phyloP scores from a whole-genome alignment of 352 stramenopile species.

The Pseudoperonospora humuli region DNA sequence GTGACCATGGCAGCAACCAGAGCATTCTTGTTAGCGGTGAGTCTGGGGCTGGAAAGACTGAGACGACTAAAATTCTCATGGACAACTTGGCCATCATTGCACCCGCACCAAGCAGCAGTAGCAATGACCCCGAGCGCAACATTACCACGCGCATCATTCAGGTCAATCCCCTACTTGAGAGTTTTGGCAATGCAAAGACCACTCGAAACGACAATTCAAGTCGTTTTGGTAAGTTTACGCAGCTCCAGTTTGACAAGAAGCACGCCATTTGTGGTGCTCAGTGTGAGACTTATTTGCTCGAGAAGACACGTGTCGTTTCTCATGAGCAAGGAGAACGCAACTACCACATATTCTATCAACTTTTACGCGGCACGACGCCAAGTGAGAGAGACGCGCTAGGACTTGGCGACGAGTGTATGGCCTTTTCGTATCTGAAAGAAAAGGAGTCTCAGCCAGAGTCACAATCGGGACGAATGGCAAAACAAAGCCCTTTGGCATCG shows the following conservation, averaged over 20 bases:
- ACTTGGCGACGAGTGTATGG: slow-evolving; percentile 25
- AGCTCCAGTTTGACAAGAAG: slow-evolving; percentile 86
- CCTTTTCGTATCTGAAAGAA: slow-evolving; percentile 48
- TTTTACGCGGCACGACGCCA: slow-evolving; percentile 45
- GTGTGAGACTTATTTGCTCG: slow-evolving; percentile 93
- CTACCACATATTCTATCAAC: slow-evolving; percentile 96
- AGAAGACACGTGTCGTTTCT: slow-evolving; percentile 92
- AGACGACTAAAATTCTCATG: slow-evolving; percentile 91
- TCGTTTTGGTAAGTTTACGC: slow-evolving; percentile 96
- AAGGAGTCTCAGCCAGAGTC: slow-evolving; percentile 20
- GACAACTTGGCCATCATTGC: slow-evolving; percentile 78
- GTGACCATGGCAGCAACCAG: slow-evolving; percentile 49
- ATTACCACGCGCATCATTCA: slow-evolving; percentile 90
- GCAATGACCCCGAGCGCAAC: slow-evolving; percentile 17
- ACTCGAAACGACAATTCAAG: slow-evolving; percentile 95
- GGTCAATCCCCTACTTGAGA: slow-evolving; percentile 96
- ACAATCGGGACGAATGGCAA: slow-evolving; percentile 16
- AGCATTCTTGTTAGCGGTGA: slow-evolving; percentile 84
- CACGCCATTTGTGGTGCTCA: slow-evolving; percentile 83
- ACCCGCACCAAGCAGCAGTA: slow-evolving; percentile 8
- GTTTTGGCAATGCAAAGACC: slow-evolving; percentile 97
- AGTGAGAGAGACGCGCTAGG: slow-evolving; percentile 35
- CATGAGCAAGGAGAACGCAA: slow-evolving; percentile 89
- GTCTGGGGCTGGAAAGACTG: slow-evolving; percentile 88
- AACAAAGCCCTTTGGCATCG: neutral